Percentiles rank a stretch among this genome's conserved stretches.
Evolutionary conservation across 129 eudicot genomes (phyloP).

Genomic region (carrot (Daucus carota)): DNA sequence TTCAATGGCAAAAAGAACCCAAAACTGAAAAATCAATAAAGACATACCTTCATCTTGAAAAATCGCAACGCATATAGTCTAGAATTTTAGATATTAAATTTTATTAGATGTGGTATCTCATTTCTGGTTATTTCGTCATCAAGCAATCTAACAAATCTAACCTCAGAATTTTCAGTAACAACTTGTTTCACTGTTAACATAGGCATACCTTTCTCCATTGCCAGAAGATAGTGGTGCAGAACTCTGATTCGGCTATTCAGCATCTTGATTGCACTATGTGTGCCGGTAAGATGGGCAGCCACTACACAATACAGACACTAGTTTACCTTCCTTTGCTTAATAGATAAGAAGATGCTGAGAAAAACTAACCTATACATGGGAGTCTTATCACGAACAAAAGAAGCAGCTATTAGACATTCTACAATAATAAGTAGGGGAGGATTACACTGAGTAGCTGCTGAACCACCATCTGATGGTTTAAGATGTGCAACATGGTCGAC

Average conservation of each 20-base stretch:
- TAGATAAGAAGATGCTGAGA: neutral
- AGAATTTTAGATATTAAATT: neutral
- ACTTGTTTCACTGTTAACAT: neutral
- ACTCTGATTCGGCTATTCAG: slow-evolving; percentile 87
- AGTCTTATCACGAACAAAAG: neutral
- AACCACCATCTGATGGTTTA: slow-evolving; percentile 97
- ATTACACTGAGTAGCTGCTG: slow-evolving; percentile 97
- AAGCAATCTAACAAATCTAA: neutral
- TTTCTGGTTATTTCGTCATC: neutral
- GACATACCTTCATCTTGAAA: neutral
- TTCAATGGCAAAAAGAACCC: neutral
- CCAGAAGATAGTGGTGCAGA: slow-evolving; percentile 79
- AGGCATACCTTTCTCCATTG: slow-evolving; percentile 77
- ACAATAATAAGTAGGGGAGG: neutral
- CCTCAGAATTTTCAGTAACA: neutral
- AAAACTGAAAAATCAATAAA: neutral
- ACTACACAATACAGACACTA: slow-evolving; percentile 31
- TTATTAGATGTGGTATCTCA: neutral
- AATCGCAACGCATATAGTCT: no score
- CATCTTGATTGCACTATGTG: slow-evolving; percentile 98
- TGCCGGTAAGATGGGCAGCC: slow-evolving; percentile 99
- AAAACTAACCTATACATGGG: neutral
- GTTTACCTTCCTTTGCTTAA: neutral
- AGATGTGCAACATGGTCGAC: slow-evolving; percentile 97
- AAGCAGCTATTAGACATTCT: neutral